Conservation (phyloP, 192 early-diverging fungal genomes). For the Glomus cerebriforme region DNA sequence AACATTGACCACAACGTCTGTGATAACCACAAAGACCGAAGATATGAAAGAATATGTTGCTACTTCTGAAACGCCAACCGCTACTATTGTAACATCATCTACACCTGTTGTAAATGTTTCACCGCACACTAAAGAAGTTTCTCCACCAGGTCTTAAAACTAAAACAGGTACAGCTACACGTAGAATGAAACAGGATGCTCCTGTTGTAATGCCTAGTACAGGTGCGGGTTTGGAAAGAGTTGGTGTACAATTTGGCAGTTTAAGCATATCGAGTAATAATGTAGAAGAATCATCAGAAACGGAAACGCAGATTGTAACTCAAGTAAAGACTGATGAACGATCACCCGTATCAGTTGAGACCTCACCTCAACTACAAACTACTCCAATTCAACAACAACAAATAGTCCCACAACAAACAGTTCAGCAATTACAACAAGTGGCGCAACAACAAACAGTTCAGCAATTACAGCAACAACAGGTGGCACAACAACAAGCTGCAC, state of each 20-base stretch:
- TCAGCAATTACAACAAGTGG: conserved; percentile 38
- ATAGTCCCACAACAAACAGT: conserved; percentile 45
- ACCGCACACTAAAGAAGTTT: conserved; percentile 38
- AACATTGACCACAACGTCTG: conserved; percentile 27
- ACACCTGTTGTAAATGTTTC: conserved; percentile 39
- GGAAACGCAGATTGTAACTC: conserved; percentile 35
- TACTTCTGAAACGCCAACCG: conserved; percentile 5
- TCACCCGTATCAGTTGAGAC: conserved; percentile 3
- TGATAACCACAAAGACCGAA: conserved; percentile 32
- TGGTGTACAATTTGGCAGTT: conserved; percentile 81
- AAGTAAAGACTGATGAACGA: not conserved
- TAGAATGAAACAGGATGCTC: conserved; percentile 84
- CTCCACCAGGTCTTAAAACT: conserved; percentile 48
- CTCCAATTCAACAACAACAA: conserved; percentile 41
- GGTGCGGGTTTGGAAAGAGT: conserved; percentile 62
- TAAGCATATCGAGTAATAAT: conserved; percentile 60
- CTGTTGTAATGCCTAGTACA: conserved; percentile 83
- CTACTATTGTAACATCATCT: conserved; percentile 27
- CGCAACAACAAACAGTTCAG: not conserved
- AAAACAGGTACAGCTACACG: conserved; percentile 55
- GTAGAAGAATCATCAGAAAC: conserved; percentile 44
- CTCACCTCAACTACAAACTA: not conserved
- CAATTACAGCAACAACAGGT: conserved; percentile 50
- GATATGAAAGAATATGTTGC: conserved; percentile 19
- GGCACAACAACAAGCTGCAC: conserved; percentile 44